Evolutionary conservation across 768 basidiomycete species (phyloP).

Genomic region (Coprinopsis marcescibilis): DNA sequence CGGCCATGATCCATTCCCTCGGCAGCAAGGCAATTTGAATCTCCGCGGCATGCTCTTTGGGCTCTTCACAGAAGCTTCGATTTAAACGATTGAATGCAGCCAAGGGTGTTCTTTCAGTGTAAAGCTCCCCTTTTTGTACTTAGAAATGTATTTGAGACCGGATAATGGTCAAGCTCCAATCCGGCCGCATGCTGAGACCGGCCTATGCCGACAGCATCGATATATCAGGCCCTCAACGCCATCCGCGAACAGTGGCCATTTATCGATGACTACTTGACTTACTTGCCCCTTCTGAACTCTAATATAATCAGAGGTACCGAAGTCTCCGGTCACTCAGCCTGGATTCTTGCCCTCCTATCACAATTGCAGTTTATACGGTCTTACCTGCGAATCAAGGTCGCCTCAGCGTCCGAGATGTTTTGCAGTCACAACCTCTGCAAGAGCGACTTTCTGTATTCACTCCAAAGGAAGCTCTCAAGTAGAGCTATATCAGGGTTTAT

Average conservation of each 20-base stretch:
- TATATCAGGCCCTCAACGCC: not conserved
- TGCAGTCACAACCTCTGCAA: too few relatives aligned
- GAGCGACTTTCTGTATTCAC: too few relatives aligned
- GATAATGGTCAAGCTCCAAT: not conserved
- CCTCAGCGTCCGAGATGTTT: too few relatives aligned
- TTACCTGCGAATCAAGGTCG: too few relatives aligned
- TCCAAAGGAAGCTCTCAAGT: too few relatives aligned
- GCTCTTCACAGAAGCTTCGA: not conserved
- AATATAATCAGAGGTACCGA: constrained; percentile 9
- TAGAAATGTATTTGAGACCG: not conserved
- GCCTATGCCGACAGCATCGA: too few relatives aligned
- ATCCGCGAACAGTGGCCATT: constrained; percentile 6
- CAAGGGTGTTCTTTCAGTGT: too few relatives aligned
- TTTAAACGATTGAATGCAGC: too few relatives aligned
- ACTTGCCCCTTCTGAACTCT: constrained; percentile 1
- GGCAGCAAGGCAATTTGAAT: constrained; percentile 3
- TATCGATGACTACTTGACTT: not conserved
- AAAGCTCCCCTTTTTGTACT: too few relatives aligned
- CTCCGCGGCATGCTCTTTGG: constrained; percentile 6
- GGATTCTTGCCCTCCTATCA: not conserved
- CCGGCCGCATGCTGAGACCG: not conserved
- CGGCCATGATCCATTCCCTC: not conserved
- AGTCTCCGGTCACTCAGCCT: constrained; percentile 4
- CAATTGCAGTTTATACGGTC: not conserved
- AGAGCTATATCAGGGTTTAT: not conserved